These are phyloP conservation scores for Brassica hybrid DNA, from an alignment of 441 rosid genomes.

Conservation along the genomic window DNA sequence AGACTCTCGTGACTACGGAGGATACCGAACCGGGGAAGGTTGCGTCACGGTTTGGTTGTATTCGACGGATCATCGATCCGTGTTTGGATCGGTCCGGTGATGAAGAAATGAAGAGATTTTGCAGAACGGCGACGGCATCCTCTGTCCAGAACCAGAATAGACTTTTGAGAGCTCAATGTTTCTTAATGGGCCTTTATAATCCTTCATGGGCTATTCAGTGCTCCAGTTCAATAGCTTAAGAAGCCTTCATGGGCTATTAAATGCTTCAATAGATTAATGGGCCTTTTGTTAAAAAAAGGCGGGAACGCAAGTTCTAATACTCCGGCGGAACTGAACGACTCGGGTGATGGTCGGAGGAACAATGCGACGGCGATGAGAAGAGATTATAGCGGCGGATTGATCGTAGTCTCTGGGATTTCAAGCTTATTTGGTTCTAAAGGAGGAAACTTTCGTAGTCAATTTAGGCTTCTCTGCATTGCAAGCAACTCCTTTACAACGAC, in stretches of 20 bases:
- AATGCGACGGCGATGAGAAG: constrained; percentile 42
- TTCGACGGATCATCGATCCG: constrained; percentile 30
- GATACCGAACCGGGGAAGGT: constrained; percentile 23
- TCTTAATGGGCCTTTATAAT: neutral
- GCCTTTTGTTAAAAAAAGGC: neutral
- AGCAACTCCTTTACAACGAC: constrained; percentile 22
- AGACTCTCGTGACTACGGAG: constrained; percentile 24
- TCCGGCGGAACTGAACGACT: neutral
- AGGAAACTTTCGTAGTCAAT: neutral
- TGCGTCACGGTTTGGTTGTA: neutral
- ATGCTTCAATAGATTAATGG: neutral
- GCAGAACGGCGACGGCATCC: neutral
- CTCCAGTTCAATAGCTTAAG: neutral
- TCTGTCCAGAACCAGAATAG: neutral
- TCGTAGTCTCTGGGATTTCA: constrained; percentile 17
- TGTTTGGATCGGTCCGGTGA: constrained; percentile 21
- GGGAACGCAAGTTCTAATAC: neutral
- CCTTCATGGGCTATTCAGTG: neutral
- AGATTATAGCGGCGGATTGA: constrained; percentile 16
- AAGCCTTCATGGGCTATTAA: neutral
- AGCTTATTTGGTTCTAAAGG: neutral
- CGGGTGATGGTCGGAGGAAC: constrained; percentile 16
- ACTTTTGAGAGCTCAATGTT: neutral
- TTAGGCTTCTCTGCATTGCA: constrained; percentile 11
- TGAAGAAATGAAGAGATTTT: neutral